Evolutionary conservation across 2,329 filamentous ascomycete species (phyloP), one percentile per base, ranked within the genome.

Genomic region (Blastomyces silverae): DNA sequence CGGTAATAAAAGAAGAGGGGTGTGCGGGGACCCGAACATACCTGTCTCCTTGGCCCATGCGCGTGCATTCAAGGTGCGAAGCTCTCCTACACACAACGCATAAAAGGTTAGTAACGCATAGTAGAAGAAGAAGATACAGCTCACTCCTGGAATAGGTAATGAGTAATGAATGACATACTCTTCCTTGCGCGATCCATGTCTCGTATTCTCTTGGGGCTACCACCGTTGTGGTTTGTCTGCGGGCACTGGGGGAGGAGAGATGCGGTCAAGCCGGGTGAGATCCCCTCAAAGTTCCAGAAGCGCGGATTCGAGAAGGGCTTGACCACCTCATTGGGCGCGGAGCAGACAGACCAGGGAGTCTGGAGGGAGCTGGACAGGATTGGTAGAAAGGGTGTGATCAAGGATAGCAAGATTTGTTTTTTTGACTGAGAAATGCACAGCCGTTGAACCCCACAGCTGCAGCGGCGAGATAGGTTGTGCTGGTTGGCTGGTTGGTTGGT

Each of bases 41-140:
- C 93, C 90, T 82, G 85, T 87, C 73, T 96, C 91, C 73, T 91
- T 92, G 75, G 89, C 84, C 94, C 94, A 99, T 67, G 89, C 90
- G 79, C 86, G 86, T 74, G 87, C 84, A 77, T 99, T 99, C 73
- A 95, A 82, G 80, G 89, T 85, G 82, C 92, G 90, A 79, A 97
- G 84, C 82, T 96, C 90, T 81, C 91, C 92, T 97, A 55, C 69
- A 55, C 69, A 61, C 28, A 46, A 60, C 50, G 34, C 5, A 28
- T 31, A 50, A 37, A 22, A 22, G 13, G 46, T 63, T 50, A 66
- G 50, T n/a, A 60, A 11, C 37, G 5, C 34, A 37, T 11, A 66
- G 67, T 48, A 65, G 48, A 48, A 63, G 58, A 25, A 53, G 58
- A 61, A 34, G 28, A 48, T 22, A 39, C 39, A 25, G 39, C 25